Conservation (phyloP, 202 grass and related monocot genomes). For the Zizania palustris region DNA sequence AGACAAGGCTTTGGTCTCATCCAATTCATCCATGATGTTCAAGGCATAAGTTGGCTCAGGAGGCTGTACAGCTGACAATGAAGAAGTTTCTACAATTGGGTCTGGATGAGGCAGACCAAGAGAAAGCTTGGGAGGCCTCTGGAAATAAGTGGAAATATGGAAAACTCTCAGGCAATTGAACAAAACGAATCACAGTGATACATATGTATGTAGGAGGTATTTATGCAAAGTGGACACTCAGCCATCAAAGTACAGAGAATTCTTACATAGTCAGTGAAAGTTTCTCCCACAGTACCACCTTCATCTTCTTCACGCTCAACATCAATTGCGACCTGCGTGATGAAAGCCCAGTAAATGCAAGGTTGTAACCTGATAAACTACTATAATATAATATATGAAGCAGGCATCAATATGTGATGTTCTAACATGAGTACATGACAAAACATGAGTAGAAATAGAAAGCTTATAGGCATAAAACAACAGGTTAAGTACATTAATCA, state of each 20-base stretch:
- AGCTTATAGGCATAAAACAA: constrained; percentile 7
- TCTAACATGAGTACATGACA: no score
- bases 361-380: background rate
- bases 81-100: constrained; percentile 98
- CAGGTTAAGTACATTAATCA: background rate
- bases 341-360: constrained; percentile 36
- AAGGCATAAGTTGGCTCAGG: constrained; percentile 90
- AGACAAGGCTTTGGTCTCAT: constrained; percentile 77
- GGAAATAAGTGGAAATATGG: constrained; percentile 46
- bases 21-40: constrained; percentile 78
- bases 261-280: constrained; percentile 96
- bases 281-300: constrained; percentile 87
- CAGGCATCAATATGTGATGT: background rate
- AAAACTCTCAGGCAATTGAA: constrained; percentile 39
- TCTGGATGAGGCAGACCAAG: constrained; percentile 91
- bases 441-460: constrained; percentile 17
- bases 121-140: constrained; percentile 84
- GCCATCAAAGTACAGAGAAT: constrained; percentile 18
- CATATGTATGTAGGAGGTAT: constrained; percentile 29
- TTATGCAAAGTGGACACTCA: background rate
- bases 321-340: constrained; percentile 81
- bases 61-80: constrained; percentile 93
- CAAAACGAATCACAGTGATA: constrained; percentile 11
- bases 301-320: constrained; percentile 98
- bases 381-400: constrained; percentile 23